phyloP scores from a whole-genome alignment of 208 protist genomes.

The Leishmania gerbilli region DNA sequence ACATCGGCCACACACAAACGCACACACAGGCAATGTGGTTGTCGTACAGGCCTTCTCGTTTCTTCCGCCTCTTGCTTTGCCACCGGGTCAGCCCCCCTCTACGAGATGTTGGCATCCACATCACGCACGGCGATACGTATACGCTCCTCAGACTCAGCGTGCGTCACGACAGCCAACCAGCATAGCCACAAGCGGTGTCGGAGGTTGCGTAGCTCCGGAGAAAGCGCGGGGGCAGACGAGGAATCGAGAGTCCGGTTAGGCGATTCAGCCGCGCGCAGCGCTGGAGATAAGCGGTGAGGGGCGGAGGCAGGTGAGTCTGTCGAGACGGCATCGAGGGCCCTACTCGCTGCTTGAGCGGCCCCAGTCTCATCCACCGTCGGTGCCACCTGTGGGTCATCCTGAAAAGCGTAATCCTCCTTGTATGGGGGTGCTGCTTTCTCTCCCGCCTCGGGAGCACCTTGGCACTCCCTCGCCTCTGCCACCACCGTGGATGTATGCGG shows the following conservation, averaged over 20 bases:
- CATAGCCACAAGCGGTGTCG: constrained; percentile 15
- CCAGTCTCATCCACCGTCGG: not conserved
- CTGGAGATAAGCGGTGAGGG: not conserved
- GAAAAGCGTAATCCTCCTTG: not conserved
- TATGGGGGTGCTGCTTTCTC: not conserved
- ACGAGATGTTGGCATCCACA: constrained; percentile 10
- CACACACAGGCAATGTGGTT: not conserved
- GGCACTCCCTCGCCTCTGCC: not conserved
- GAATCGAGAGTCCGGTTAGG: not conserved
- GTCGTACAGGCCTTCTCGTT: not conserved
- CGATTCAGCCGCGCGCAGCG: not conserved
- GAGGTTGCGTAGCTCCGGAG: not conserved
- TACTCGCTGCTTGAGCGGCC: not conserved
- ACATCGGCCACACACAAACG: not conserved
- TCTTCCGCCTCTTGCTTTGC: not conserved
- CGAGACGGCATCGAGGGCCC: not conserved
- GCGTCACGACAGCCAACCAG: constrained; percentile 11
- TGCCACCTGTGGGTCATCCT: not conserved
- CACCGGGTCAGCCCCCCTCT: not conserved
- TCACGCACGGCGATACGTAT: constrained; percentile 9
- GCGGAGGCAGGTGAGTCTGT: too few species aligned
- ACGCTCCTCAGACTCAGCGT: constrained; percentile 18
- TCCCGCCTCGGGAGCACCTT: not conserved
- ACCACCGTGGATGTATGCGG: not conserved
- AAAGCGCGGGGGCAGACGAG: not conserved